These are phyloP conservation scores for Didymella pomorum DNA, from an alignment of 2,329 filamentous ascomycete genomes.

Conservation along the genomic window DNA sequence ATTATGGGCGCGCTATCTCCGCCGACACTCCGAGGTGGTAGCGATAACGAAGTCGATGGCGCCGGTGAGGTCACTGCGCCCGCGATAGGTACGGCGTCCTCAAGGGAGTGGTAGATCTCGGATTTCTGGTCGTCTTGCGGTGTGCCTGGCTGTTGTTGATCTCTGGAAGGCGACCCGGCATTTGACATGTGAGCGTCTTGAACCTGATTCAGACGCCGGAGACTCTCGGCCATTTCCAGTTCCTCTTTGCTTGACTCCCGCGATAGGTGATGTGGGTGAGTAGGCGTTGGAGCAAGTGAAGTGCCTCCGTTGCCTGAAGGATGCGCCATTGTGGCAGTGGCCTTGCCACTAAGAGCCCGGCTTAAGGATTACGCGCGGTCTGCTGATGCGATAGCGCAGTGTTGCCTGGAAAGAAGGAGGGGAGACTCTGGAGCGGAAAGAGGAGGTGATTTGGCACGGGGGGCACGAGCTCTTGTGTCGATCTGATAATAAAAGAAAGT, in stretches of 20 bases:
- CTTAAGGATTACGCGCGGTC: slow-evolving; percentile 11
- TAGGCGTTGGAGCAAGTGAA: slow-evolving; percentile 48
- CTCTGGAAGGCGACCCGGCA: slow-evolving; percentile 25
- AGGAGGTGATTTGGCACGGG: slow-evolving; percentile 4
- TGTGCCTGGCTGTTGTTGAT: slow-evolving; percentile 29
- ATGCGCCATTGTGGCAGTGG: slow-evolving; percentile 37
- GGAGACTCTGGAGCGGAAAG: slow-evolving; percentile 4
- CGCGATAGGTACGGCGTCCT: slow-evolving; percentile 47
- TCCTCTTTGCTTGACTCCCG: slow-evolving; percentile 59
- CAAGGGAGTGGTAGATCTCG: slow-evolving; percentile 53
- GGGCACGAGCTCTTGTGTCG: slow-evolving; percentile 9
- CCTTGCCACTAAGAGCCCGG: slow-evolving; percentile 21
- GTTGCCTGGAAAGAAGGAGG: slow-evolving; percentile 23
- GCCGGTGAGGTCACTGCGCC: slow-evolving; percentile 34
- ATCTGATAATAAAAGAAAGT: slow-evolving; percentile 26
- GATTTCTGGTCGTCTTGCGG: slow-evolving; percentile 34
- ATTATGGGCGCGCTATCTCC: slow-evolving; percentile 53
- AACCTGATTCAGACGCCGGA: slow-evolving; percentile 55
- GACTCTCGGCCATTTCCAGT: slow-evolving; percentile 58
- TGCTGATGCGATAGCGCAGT: slow-evolving; percentile 29
- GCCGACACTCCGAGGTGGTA: slow-evolving; percentile 26
- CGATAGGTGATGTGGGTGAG: slow-evolving; percentile 50
- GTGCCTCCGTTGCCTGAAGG: slow-evolving; percentile 46
- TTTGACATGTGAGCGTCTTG: slow-evolving; percentile 44
- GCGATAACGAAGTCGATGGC: slow-evolving; percentile 30